Conservation (phyloP, 129 eudicot species). For the Daucus carota region DH1_v3.0 NC_030387.2:35694001-35694500, state of each 20-base stretch:
- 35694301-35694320: not conserved
- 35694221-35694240: not conserved
- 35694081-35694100: not conserved
- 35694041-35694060: no score
- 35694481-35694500: slow-evolving; percentile 3
- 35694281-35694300: not conserved
- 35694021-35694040: no score
- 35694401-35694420: not conserved
- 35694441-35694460: not conserved
- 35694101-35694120: not conserved
- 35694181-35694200: not conserved
- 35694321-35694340: slow-evolving; percentile 3
- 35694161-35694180: not conserved
- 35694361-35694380: not conserved
- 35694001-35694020: no score
- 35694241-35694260: not conserved
- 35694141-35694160: slow-evolving; percentile 3
- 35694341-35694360: not conserved
- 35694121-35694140: not conserved
- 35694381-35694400: not conserved
- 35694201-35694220: not conserved
- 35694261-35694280: not conserved
- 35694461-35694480: not conserved
- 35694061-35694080: not conserved
- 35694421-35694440: not conserved